A percentile compares a stretch with the other conserved stretches of the same genome.
Conservation (phyloP, 352 stramenopile genomes). For the Globisporangium canariense region DNA sequence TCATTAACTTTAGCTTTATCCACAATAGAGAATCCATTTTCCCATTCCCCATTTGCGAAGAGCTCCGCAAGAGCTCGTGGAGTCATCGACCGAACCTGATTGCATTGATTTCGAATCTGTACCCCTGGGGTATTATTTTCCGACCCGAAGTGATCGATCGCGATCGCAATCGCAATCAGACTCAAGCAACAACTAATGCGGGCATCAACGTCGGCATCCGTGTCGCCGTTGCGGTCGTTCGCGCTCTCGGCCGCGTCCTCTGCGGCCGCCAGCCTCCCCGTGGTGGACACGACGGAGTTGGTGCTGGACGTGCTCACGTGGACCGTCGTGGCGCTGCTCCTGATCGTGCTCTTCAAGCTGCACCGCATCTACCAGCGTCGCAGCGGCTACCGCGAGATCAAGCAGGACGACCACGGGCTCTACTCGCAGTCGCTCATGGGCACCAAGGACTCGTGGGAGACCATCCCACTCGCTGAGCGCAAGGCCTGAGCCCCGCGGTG, state of each 20-base stretch:
- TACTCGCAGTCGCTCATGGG: constrained; percentile 58
- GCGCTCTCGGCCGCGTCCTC: constrained; percentile 9
- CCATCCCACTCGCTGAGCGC: constrained; percentile 16
- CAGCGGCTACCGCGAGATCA: constrained; percentile 45
- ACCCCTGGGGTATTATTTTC: no score
- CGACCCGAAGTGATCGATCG: no score
- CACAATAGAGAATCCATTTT: constrained; percentile 5
- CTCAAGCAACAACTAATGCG: not conserved
- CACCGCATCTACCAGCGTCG: constrained; percentile 41
- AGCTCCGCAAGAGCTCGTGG: not conserved
- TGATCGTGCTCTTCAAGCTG: constrained; percentile 42
- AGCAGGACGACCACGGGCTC: constrained; percentile 59
- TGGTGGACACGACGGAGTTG: constrained; percentile 18
- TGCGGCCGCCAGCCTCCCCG: not conserved
- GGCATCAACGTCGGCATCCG: not conserved
- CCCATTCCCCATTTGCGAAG: not conserved
- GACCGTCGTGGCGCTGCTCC: constrained; percentile 39
- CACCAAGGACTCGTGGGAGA: constrained; percentile 71
- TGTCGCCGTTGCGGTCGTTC: not conserved
- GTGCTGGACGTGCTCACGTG: constrained; percentile 44
- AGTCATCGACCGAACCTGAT: no score
- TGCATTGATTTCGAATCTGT: no score
- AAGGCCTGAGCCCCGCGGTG: not conserved
- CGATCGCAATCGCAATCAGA: not conserved
- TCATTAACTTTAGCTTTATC: not conserved